Conservation (phyloP, 257 asterid genomes). For the Solanum boliviense region DNA sequence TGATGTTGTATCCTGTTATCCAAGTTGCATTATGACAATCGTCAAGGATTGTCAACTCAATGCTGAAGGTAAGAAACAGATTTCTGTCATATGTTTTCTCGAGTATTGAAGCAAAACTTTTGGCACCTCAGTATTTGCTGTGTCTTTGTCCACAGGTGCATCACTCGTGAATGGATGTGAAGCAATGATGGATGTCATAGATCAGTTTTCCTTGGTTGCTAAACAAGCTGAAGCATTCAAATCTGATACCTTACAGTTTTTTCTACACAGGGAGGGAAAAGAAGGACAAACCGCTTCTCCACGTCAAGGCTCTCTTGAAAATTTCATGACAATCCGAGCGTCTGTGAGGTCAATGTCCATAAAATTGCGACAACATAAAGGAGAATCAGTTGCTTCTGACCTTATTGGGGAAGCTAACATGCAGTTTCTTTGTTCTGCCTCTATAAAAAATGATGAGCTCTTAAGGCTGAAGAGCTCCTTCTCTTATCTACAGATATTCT, state of each 20-base stretch:
- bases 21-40: constrained; percentile 56
- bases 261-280: constrained; percentile 34
- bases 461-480: constrained; percentile 37
- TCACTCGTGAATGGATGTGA: constrained; percentile 39
- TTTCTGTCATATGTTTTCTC: neutral
- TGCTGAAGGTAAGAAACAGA: constrained; percentile 42
- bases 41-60: constrained; percentile 49
- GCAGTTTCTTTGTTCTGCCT: constrained; percentile 49
- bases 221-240: constrained; percentile 39
- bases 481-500: constrained; percentile 54
- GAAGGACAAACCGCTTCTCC: constrained; percentile 17
- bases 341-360: constrained; percentile 50
- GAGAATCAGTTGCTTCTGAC: constrained; percentile 44
- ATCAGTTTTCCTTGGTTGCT: constrained; percentile 57
- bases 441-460: constrained; percentile 34
- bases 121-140: neutral
- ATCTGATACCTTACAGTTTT: constrained; percentile 42
- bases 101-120: neutral
- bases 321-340: constrained; percentile 37
- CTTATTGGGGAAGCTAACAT: constrained; percentile 56
- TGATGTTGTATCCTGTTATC: constrained; percentile 22
- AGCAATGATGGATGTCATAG: constrained; percentile 46
- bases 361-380: constrained; percentile 35
- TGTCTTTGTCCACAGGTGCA: constrained; percentile 39
- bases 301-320: constrained; percentile 24